Base-by-base conservation (phyloP, 2,329 filamentous ascomycete species). In the Colletotrichum echinochloae region DNA sequence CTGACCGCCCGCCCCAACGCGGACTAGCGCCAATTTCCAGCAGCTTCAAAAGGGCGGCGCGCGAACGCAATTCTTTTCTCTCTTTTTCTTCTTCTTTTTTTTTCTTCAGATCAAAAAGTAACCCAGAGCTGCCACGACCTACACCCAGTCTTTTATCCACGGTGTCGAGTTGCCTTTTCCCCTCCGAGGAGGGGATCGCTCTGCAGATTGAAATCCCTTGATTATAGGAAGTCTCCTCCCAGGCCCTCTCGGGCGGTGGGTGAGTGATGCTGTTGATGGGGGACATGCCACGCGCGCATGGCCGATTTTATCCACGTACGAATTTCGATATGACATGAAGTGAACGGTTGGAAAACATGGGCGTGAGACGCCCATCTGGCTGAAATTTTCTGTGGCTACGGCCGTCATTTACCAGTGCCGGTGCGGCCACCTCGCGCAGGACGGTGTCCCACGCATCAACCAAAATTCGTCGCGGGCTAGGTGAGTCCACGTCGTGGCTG, bases 121-220 rank as follows among this genome's bases (percentile, higher is more conserved):
- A 83, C 79, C 64, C 83, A 88, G 86, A 88, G 86, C 82, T 82
- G 88, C 87, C 87, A 89, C 87, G 87, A 89, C 87, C 87, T 82
- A 86, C 87, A 89, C 83, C 83, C 82, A 83, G 85, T 79, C 75
- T 51, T 39, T 60, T 77, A 77, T 65, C 82, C 78, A 89, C 87
- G 87, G 87, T 89, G 87, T 86, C 81, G 86, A 78, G 87, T 89
- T 89, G 87, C 87, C 87, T 86, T 86, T 85, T 83, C 81, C 82
- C 81, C 81, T 64, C 77, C 73, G 67, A 63, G 71, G 73, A 83
- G 83, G 84, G 84, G 84, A 79, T 52, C 77, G 81, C 84, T 88
- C 86, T 87, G 87, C 82, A 89, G 86, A 89, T 79, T 73, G 83
- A 86, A 80, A 63, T 73, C 83, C 87, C 87, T 86, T 86, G 86